phyloP scores from a whole-genome alignment of 1,284 basidiomycete genomes.

The Marasmius tenuissimus region DNA sequence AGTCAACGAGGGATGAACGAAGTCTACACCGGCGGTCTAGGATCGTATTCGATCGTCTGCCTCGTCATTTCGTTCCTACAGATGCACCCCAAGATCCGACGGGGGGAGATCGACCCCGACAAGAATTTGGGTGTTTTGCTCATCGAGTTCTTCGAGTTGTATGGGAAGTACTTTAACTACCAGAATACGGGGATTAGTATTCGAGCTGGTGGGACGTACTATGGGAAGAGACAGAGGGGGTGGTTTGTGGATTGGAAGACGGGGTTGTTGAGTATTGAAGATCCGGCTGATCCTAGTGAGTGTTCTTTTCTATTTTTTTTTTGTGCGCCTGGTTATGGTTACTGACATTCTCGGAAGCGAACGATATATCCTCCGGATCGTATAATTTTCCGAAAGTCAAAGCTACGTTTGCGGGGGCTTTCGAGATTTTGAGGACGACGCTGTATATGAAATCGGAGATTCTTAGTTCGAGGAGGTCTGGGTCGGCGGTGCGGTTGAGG shows the following conservation, averaged over 20 bases:
- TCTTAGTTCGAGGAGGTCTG: conserved; percentile 51
- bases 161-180: conserved; percentile 92
- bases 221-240: conserved; percentile 74
- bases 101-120: conserved; percentile 84
- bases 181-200: conserved; percentile 90
- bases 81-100: conserved; percentile 93
- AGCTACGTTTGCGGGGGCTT: conserved; percentile 84
- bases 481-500: conserved; percentile 46
- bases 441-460: conserved; percentile 56
- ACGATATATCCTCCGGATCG: conserved; percentile 91
- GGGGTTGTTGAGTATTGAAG: conserved; percentile 84
- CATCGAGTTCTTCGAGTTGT: conserved; percentile 96
- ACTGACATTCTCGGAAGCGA: conserved; percentile 50
- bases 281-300: conserved; percentile 90
- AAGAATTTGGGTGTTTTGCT: conserved; percentile 90
- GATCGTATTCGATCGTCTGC: conserved; percentile 94
- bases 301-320: conserved; percentile 17
- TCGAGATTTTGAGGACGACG: conserved; percentile 76
- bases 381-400: conserved; percentile 84
- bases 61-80: conserved; percentile 93
- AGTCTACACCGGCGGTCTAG: conserved; percentile 93
- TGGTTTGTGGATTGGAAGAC: conserved; percentile 70
- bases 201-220: conserved; percentile 83
- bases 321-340: no score
- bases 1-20: conserved; percentile 94